A percentile compares a stretch with the other conserved stretches of the same genome.
Evolutionary conservation across 805 yeast genomes (phyloP).

Genomic region (Myxozyma mucilagina): DNA sequence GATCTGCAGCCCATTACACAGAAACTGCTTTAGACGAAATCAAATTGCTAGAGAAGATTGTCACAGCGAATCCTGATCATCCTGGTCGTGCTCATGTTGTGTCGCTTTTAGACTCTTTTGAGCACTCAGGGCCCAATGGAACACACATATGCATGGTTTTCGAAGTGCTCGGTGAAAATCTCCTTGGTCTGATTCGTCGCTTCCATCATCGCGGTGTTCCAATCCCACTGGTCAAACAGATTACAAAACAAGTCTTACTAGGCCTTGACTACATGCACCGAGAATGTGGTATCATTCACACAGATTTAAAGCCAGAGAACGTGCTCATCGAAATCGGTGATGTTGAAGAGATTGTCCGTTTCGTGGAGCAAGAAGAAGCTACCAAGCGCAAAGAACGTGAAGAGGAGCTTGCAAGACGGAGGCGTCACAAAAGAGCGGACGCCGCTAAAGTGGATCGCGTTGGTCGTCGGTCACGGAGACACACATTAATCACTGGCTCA

Average conservation of each 20-base stretch:
- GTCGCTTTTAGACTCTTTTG: slow-evolving; percentile 76
- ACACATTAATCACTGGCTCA: slow-evolving; percentile 81
- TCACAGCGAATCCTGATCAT: slow-evolving; percentile 63
- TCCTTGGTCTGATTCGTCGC: slow-evolving; percentile 78
- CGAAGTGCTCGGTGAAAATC: slow-evolving; percentile 93
- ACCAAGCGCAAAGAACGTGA: slow-evolving; percentile 47
- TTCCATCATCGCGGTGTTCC: slow-evolving; percentile 82
- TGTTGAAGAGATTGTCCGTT: slow-evolving; percentile 70
- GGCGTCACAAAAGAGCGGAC: slow-evolving; percentile 16
- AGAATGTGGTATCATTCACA: slow-evolving; percentile 71
- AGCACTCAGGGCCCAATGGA: slow-evolving; percentile 88
- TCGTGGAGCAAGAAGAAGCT: slow-evolving; percentile 63
- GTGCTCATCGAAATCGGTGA: slow-evolving; percentile 80
- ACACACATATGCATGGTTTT: slow-evolving; percentile 94
- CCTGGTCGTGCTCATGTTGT: slow-evolving; percentile 84
- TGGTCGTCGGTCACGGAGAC: slow-evolving; percentile 60
- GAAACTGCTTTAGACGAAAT: slow-evolving; percentile 96
- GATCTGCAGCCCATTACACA: slow-evolving; percentile 86
- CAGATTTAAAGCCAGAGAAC: slow-evolving; percentile 74
- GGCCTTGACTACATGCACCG: slow-evolving; percentile 74
- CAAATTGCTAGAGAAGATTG: slow-evolving; percentile 63
- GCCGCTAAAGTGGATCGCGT: slow-evolving; percentile 24
- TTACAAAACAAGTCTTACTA: slow-evolving; percentile 71
- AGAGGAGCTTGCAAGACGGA: slow-evolving; percentile 34
- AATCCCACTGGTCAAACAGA: slow-evolving; percentile 69